A percentile compares a stretch with the other conserved stretches of the same genome.
phyloP scores from a whole-genome alignment of 129 eudicot genomes.

The Centella asiatica region DNA sequence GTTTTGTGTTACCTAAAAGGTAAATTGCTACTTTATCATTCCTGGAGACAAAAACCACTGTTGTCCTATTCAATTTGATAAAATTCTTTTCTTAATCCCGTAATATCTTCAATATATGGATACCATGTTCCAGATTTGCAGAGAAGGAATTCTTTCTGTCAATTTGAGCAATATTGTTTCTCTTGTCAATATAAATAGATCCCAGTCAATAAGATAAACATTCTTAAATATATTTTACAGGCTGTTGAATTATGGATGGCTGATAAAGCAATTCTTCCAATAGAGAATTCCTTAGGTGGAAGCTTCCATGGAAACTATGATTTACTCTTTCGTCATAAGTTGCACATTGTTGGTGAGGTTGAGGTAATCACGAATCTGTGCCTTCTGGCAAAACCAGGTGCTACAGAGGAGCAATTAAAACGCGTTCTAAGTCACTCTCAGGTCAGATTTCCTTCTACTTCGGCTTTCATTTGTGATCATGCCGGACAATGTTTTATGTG shows the following conservation, averaged over 20 bases:
- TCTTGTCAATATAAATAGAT: neutral
- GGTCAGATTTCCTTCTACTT: conserved; percentile 26
- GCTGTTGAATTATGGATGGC: conserved; percentile 89
- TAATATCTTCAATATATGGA: neutral
- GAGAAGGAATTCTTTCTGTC: neutral
- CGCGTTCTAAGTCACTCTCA: conserved; percentile 84
- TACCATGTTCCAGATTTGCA: neutral
- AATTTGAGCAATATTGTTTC: neutral
- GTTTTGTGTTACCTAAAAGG: neutral
- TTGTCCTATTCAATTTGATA: neutral
- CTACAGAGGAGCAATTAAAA: conserved; percentile 64
- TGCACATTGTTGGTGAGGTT: conserved; percentile 94
- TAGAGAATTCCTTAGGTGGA: conserved; percentile 85
- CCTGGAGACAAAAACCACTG: neutral
- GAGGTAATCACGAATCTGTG: conserved; percentile 73
- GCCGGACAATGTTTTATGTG: neutral
- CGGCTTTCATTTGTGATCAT: neutral
- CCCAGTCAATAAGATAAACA: neutral
- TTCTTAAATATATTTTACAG: conserved; percentile 29
- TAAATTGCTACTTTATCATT: too few relatives aligned
- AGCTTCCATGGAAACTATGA: conserved; percentile 92
- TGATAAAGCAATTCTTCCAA: conserved; percentile 92
- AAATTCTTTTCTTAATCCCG: neutral
- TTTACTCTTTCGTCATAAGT: conserved; percentile 75
- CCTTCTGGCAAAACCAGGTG: conserved; percentile 87